Evolutionary conservation across 345 rosid species (phyloP).

Genomic region (Rhodamnia rubescens): DNA sequence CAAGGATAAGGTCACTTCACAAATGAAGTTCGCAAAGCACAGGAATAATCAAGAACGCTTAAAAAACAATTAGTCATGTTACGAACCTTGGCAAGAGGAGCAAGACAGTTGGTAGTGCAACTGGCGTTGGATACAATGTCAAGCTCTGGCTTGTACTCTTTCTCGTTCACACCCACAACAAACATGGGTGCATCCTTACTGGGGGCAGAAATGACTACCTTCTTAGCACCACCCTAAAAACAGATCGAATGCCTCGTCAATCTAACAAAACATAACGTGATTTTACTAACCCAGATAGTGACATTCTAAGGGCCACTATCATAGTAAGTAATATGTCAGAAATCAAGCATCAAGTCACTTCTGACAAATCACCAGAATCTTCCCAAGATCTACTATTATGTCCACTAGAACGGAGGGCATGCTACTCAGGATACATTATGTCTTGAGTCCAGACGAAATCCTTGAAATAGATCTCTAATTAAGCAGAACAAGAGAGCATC

Average conservation of each 20-base stretch:
- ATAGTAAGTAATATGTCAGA: neutral
- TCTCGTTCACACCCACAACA: slow-evolving; percentile 86
- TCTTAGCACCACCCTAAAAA: slow-evolving; percentile 89
- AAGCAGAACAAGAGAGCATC: neutral
- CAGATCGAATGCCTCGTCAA: neutral
- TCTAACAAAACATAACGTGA: neutral
- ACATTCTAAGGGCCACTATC: neutral
- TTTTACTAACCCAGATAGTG: neutral
- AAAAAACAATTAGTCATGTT: too few relatives aligned
- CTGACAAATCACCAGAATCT: neutral
- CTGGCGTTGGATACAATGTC: slow-evolving; percentile 87
- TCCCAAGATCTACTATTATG: neutral
- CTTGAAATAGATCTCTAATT: neutral
- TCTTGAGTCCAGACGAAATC: neutral
- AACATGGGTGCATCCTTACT: slow-evolving; percentile 98
- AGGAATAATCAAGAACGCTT: neutral
- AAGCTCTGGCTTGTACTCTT: slow-evolving; percentile 72
- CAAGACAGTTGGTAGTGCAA: slow-evolving; percentile 97
- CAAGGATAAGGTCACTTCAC: neutral
- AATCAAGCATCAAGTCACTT: neutral
- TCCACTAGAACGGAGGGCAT: neutral
- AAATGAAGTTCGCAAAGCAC: neutral
- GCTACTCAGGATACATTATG: too few relatives aligned
- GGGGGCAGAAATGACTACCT: slow-evolving; percentile 83
- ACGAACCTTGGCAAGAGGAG: slow-evolving; percentile 80